Base-by-base conservation (phyloP, 2,329 filamentous ascomycete genomes). In the Emergomyces pasteurianus region DNA sequence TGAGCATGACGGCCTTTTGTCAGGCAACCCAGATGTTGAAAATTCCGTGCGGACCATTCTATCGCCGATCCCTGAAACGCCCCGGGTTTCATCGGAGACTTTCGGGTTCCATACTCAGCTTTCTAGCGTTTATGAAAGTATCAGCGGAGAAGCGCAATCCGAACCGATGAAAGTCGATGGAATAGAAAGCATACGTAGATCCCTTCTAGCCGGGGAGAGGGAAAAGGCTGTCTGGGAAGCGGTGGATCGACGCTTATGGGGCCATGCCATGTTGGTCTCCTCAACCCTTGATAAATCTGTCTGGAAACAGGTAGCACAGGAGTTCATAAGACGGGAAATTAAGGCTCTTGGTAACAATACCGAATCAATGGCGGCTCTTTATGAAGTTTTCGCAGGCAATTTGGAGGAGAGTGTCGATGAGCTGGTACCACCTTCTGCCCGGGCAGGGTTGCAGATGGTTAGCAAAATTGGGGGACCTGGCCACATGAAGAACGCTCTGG, bases 311-410 rank as follows among this genome's bases (percentile, higher is more conserved):
- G 92, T 99, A 31, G 85, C 91, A 0, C 91, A 95, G 69, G 94
- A 99, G 69, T 99, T 99, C 69, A 88, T 99, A 21, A 87, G 91
- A 66, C 92, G 95, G 69, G 94, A 99, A 72, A 90, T 99, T 60
- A 95, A 94, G 71, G 87, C 87, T 58, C 79, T 86, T 3, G 86
- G 89, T 1, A 85, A 86, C 59, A 89, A 88, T 67, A 91, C 91
- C 59, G 89, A 96, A 73, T 89, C 92, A 1, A 80, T 99, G 53
- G 92, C 92, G 36, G 90, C 92, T 0, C 77, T 99, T 3, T 99
- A 99, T 73, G 90, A 95, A 70, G 86, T 97, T 0, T 86, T 99
- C 63, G 94, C 92, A 28, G 92, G 94, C 0, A 99, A 96, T 70
- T 85, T 88, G 61, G 92, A 96, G 65, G 94, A 99, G 67, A 95